Percentiles rank a stretch among this genome's conserved stretches.
Conservation (phyloP, 495 filamentous ascomycete species). For the Talaromyces wortmannii region DNA sequence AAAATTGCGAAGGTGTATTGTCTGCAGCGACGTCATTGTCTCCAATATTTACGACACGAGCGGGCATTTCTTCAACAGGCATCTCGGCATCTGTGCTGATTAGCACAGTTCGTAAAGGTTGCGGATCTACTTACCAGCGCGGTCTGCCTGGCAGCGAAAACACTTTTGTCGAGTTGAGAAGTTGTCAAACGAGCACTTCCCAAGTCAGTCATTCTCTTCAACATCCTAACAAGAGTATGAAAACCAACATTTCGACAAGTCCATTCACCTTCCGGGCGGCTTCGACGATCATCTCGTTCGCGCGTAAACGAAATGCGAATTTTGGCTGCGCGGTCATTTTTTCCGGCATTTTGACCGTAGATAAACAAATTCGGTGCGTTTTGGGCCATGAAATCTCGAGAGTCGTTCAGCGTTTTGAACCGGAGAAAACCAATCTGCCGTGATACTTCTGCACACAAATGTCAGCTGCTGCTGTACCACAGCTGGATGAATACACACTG, state of each 20-base stretch:
- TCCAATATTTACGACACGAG: conserved; percentile 53
- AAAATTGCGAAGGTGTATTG: conserved; percentile 68
- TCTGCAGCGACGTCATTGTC: conserved; percentile 77
- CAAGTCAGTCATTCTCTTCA: neutral
- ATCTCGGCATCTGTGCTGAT: conserved; percentile 5
- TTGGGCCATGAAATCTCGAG: conserved; percentile 58
- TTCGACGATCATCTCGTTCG: conserved; percentile 48
- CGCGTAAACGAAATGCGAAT: conserved; percentile 53
- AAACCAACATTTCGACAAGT: conserved; percentile 59
- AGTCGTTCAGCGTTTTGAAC: conserved; percentile 52
- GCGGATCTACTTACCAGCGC: conserved; percentile 49
- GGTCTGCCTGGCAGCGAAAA: conserved; percentile 66
- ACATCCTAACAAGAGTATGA: neutral
- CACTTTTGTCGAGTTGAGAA: conserved; percentile 63
- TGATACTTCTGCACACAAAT: conserved; percentile 41
- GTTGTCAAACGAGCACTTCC: conserved; percentile 66
- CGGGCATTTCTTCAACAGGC: conserved; percentile 17
- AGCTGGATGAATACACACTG: conserved; percentile 32
- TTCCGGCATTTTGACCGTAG: conserved; percentile 36
- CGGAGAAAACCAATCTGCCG: conserved; percentile 62
- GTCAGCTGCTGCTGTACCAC: neutral
- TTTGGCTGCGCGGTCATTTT: conserved; percentile 48
- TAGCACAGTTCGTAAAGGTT: neutral
- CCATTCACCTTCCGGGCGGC: conserved; percentile 65
- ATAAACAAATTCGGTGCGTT: conserved; percentile 59